These are phyloP conservation scores for Globisporangium spiculum DNA, from an alignment of 352 stramenopile species.

Conservation along the genomic window DNA sequence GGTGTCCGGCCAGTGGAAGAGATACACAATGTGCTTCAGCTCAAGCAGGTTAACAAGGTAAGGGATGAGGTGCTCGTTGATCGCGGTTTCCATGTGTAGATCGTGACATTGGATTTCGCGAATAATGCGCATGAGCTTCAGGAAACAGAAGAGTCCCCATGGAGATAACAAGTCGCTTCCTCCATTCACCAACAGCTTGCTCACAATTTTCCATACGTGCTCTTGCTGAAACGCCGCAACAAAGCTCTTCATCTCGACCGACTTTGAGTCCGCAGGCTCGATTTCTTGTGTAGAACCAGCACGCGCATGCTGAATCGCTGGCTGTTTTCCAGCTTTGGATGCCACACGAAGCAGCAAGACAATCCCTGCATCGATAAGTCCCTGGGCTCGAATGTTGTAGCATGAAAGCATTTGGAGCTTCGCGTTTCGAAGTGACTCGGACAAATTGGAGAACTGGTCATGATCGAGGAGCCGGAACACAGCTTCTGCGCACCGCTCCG, in stretches of 20 bases:
- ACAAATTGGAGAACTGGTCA: constrained; percentile 17
- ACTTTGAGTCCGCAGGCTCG: background rate
- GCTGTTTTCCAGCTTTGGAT: constrained; percentile 43
- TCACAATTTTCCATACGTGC: constrained; percentile 50
- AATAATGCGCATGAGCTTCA: constrained; percentile 77
- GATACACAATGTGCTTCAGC: constrained; percentile 49
- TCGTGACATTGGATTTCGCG: constrained; percentile 59
- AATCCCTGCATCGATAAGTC: constrained; percentile 57
- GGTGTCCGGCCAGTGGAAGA: constrained; percentile 76
- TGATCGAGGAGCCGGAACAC: constrained; percentile 54
- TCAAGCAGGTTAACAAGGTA: constrained; percentile 60
- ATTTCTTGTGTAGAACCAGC: background rate
- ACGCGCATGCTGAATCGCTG: background rate
- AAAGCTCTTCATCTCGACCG: constrained; percentile 36
- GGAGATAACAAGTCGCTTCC: constrained; percentile 73
- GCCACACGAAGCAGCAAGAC: constrained; percentile 65
- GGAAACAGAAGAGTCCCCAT: constrained; percentile 80
- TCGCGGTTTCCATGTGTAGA: constrained; percentile 33
- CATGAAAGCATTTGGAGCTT: constrained; percentile 59
- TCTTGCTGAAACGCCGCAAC: constrained; percentile 38
- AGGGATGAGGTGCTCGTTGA: constrained; percentile 59
- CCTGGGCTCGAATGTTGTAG: constrained; percentile 67
- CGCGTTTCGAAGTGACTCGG: constrained; percentile 1
- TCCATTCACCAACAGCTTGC: constrained; percentile 39
- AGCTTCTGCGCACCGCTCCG: constrained; percentile 24